These are phyloP conservation scores for Yamadazyma scolyti DNA, from an alignment of 805 yeast species.

Conservation along the genomic window DNA sequence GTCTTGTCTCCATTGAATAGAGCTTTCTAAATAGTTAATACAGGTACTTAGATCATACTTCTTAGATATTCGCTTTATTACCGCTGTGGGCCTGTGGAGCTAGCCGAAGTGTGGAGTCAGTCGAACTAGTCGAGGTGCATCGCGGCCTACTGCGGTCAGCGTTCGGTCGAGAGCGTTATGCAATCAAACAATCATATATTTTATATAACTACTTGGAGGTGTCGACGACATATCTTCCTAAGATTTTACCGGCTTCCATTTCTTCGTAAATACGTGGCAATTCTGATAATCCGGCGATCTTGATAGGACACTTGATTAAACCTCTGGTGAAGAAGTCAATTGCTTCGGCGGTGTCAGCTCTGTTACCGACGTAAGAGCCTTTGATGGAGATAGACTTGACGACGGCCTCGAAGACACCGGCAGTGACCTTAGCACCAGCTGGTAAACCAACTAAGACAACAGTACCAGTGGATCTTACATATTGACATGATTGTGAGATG, in stretches of 20 bases:
- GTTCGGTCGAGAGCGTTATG: too few species aligned
- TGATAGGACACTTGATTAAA: constrained; percentile 39
- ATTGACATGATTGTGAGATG: constrained; percentile 41
- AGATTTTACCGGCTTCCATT: constrained; percentile 40
- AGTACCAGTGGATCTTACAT: constrained; percentile 40
- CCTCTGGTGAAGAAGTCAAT: constrained; percentile 43
- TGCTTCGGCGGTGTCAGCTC: constrained; percentile 45
- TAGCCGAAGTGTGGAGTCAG: too few species aligned
- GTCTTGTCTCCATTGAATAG: constrained; percentile 72
- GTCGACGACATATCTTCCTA: constrained; percentile 45
- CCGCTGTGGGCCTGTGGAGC: too few species aligned
- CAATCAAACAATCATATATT: not conserved
- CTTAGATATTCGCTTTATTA: too few species aligned
- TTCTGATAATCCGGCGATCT: constrained; percentile 38
- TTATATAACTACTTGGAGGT: constrained; percentile 25
- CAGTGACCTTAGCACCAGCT: constrained; percentile 39
- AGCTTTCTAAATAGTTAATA: constrained; percentile 54
- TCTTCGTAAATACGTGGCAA: constrained; percentile 35
- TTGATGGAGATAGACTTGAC: constrained; percentile 35
- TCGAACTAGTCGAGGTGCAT: too few species aligned
- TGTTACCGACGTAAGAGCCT: constrained; percentile 46
- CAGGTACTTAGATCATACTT: too few species aligned
- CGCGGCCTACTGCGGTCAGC: too few species aligned
- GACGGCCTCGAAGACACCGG: constrained; percentile 39
- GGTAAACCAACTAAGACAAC: constrained; percentile 45